A percentile compares a stretch with the other conserved stretches of the same genome.
Conservation (phyloP, 2,329 filamentous ascomycete species). For the Metarhizium rileyi region DNA sequence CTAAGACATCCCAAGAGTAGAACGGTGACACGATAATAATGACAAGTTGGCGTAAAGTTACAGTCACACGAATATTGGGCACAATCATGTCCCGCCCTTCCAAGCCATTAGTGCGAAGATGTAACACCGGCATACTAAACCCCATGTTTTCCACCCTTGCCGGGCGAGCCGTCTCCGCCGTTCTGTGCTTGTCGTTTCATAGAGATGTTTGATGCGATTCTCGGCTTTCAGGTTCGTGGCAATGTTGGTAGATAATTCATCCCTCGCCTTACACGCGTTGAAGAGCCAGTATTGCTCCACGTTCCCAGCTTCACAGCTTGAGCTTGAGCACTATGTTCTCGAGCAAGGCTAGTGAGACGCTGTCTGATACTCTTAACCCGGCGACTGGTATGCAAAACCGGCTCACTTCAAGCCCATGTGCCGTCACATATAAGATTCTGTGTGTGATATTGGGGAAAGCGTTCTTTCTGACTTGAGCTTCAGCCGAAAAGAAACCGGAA, state of each 20-base stretch:
- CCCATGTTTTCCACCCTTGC: neutral
- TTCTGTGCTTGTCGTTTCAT: neutral
- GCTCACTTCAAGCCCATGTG: neutral
- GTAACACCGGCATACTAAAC: neutral
- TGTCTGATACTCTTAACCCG: neutral
- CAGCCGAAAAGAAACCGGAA: neutral
- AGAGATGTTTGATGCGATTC: neutral
- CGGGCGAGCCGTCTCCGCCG: neutral
- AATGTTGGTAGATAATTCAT: too few species aligned
- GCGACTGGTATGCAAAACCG: neutral
- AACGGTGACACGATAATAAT: too few species aligned
- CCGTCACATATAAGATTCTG: neutral
- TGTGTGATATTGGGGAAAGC: neutral
- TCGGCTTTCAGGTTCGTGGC: too few species aligned
- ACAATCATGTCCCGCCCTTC: neutral
- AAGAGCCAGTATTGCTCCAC: too few species aligned
- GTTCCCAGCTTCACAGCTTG: neutral
- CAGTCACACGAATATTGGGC: too few species aligned
- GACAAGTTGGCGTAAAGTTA: too few species aligned
- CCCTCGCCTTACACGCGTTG: too few species aligned
- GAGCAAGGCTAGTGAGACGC: neutral
- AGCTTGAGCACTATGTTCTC: neutral
- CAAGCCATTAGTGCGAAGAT: neutral
- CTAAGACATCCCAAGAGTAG: neutral
- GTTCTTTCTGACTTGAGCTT: neutral